Evolutionary conservation across 106 monocot species (phyloP), one percentile per base, ranked within the genome.

Genomic region (Narthecium ossifragum): DNA sequence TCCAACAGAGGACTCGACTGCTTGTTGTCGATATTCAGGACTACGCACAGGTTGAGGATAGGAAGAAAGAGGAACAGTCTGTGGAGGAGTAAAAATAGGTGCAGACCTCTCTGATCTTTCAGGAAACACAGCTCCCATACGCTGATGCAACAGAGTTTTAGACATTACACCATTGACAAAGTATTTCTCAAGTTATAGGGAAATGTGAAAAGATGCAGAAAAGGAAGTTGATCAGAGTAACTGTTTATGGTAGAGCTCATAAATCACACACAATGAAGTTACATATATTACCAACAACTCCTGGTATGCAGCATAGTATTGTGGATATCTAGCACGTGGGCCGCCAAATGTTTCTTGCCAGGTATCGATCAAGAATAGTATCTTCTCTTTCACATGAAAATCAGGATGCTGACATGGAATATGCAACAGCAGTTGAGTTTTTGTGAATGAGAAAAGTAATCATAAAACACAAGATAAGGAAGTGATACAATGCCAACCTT

Each of bases 331-430:
- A 58, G 80, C 88, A 27, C 78, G 70, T 62, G 92, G 33, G 13
- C 92, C 92, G 66, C 92, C 84, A 71, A 92, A 92, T 61, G 81
- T 73, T 78, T 92, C 92, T 78, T 92, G 92, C 92, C 92, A 92
- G 17, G 72, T 92, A 64, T 92, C 87, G 56, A 92, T 79, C 46
- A 84, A 68, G 39, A 52, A 39, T 31, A 92, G 49, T 70, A 92
- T 78, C 68, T 88, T 92, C 58, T 88, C 84, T 69, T 88, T 92
- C 28, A 92, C 88, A 67, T 76, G 84, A 57, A 75, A 70, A 76
- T 92, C 88, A 70, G 78, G 43, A 17, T 43, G 78, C 78, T 92
- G 53, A 69, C 74, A 22, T 21, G 69, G 14, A 39, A 61, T 34
- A 37, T 58, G 39, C 23, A 65, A 34, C 40, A 55, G 25, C 8